Evolutionary conservation across 148 eudicot genomes (phyloP), one percentile per base, ranked within the genome.

Genomic region (Pharnaceum exiguum): DNA sequence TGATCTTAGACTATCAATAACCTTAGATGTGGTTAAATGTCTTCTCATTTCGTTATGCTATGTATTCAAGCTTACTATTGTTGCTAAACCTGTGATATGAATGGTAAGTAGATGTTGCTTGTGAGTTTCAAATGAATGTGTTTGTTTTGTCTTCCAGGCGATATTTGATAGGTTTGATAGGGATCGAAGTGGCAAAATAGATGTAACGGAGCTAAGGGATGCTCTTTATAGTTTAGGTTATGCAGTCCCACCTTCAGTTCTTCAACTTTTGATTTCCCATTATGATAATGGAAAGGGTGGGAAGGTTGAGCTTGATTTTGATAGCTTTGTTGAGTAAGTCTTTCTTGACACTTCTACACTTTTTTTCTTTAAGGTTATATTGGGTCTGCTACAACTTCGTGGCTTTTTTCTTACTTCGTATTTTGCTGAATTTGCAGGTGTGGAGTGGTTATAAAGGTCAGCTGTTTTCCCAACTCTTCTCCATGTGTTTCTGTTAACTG

Each of bases 101-200:
- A 59, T 46, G 29, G 44, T 13, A 4, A 13, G 2, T 35, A 25
- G 53, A 21, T 60, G 46, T 26, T 36, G 13, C 13, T 21, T 5
- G 3, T 45, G 25, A 54, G 55, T 36, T 53, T 23, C 5, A 25
- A 12, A 38, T 58, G 62, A 27, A 27, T 29, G 23, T 7, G 10
- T 55, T 29, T 22, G 22, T 30, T 53, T n/a, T 36, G 24, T n/a
- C 42, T 40, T 71, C 29, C 67, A 87, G 95, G 79, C 62, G 10
- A 82, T 87, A 45, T 87, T 79, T 65, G 85, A 79, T 71, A 77
- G 85, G 67, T 87, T 66, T 69, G 94, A 84, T 71, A 79, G 85
- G 69, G 90, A 87, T 55, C 71, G 85, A 44, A 77, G 85, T 65
- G 90, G 90, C 17, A 86, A 75, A 55, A 79, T 87, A 29, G 87